phyloP scores from a whole-genome alignment of 164 flowering plant genomes.

The Stephania japonica region DNA sequence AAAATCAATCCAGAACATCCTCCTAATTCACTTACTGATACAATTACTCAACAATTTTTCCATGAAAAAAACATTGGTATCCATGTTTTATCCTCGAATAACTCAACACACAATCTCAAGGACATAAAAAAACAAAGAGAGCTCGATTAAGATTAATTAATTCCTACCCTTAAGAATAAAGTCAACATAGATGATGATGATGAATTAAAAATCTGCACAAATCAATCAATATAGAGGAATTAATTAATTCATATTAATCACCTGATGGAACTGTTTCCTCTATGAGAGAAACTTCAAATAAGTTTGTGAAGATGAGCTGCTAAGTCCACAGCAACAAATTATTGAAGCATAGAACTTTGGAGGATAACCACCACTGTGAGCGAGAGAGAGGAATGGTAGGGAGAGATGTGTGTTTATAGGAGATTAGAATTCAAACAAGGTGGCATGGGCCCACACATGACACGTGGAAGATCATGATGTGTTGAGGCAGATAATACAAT shows the following conservation, averaged over 20 bases:
- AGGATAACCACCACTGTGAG: conserved; percentile 10
- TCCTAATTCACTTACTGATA: too few species aligned
- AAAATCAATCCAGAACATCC: too few species aligned
- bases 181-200: too few species aligned
- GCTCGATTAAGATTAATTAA: too few species aligned
- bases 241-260: background rate
- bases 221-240: too few species aligned
- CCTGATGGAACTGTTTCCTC: background rate
- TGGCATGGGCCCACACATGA: background rate
- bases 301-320: conserved; percentile 1
- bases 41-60: too few species aligned
- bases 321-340: background rate
- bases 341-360: background rate
- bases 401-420: conserved; percentile 2
- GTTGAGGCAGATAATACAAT: background rate
- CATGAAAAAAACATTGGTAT: too few species aligned
- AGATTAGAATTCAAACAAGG: background rate
- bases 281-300: background rate
- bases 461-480: background rate
- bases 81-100: too few species aligned
- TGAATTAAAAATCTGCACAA: too few species aligned
- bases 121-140: too few species aligned
- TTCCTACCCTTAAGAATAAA: too few species aligned
- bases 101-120: too few species aligned
- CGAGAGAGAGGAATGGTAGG: conserved; percentile 20